Percentiles rank a stretch among this genome's conserved stretches.
Conservation (phyloP, 2,329 filamentous ascomycete genomes). For the Talaromyces rugulosus region DNA sequence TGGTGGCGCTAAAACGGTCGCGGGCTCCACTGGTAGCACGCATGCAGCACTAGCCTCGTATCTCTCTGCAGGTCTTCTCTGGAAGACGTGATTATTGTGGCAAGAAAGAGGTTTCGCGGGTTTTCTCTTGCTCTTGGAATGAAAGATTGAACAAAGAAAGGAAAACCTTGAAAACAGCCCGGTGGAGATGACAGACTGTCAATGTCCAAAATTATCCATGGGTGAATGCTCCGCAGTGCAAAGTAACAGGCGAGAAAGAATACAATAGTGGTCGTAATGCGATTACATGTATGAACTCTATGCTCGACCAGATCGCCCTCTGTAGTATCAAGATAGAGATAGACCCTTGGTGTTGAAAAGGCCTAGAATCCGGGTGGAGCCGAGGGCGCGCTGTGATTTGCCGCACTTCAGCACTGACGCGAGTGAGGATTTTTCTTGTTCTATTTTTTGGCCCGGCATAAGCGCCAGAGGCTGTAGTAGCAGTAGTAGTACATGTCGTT, state of each 20-base stretch:
- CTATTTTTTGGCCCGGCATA: not conserved
- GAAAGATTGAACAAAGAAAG: not conserved
- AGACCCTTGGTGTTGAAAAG: not conserved
- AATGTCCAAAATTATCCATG: not conserved
- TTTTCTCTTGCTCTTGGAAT: too few species aligned
- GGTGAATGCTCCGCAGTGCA: too few species aligned
- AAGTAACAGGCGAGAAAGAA: not conserved
- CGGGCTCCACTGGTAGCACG: not conserved
- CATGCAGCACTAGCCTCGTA: not conserved
- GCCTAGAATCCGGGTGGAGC: not conserved
- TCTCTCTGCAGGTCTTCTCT: not conserved
- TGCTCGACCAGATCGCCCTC: not conserved
- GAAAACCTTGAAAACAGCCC: not conserved
- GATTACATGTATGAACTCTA: not conserved
- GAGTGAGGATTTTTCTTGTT: not conserved
- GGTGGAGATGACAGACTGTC: too few species aligned
- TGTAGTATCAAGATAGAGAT: not conserved
- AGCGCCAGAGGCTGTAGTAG: not conserved
- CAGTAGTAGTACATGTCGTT: too few species aligned
- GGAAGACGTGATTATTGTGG: not conserved
- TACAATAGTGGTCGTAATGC: not conserved
- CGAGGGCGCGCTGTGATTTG: not conserved
- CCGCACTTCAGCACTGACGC: too few species aligned
- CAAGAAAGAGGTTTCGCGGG: too few species aligned
- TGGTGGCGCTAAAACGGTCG: slow-evolving; percentile 1